A percentile compares a stretch with the other conserved stretches of the same genome.
These are phyloP conservation scores for Auxenochlorella pyrenoidosa DNA, from an alignment of 139 green algal genomes.

Conservation along the genomic window DNA sequence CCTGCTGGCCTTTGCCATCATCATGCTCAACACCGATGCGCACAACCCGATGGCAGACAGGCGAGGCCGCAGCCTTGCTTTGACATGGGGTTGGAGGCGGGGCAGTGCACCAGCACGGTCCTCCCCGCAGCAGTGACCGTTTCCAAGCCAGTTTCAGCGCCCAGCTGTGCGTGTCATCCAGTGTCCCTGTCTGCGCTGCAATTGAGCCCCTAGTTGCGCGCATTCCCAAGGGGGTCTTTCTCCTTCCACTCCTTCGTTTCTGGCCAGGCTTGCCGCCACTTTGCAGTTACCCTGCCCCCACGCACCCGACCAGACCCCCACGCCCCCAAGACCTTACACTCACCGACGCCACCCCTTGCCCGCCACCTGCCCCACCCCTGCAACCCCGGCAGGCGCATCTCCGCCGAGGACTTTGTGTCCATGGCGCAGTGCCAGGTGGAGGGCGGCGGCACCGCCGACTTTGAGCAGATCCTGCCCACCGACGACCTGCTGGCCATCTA, in stretches of 20 bases:
- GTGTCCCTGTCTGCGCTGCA: no score
- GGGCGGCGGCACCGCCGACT: constrained; percentile 33
- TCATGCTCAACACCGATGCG: constrained; percentile 98
- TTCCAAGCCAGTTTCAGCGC: neutral
- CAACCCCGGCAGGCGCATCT: constrained; percentile 60
- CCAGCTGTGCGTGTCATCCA: no score
- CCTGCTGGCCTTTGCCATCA: constrained; percentile 89
- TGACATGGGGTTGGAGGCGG: no score
- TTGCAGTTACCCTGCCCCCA: no score
- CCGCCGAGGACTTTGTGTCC: constrained; percentile 79
- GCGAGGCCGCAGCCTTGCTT: neutral
- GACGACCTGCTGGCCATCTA: constrained; percentile 84
- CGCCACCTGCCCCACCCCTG: neutral
- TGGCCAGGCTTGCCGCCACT: no score
- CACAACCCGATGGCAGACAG: constrained; percentile 94
- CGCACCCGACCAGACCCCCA: no score
- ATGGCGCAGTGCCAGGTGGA: constrained; percentile 70
- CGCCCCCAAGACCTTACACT: no score
- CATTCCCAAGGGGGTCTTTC: no score
- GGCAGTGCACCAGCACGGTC: no score
- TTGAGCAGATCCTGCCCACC: constrained; percentile 74
- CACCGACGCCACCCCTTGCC: neutral
- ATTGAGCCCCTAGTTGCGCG: no score
- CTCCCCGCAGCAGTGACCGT: neutral
- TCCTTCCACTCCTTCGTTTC: no score